phyloP scores from a whole-genome alignment of 495 filamentous ascomycete species.

The Aspergillus bertholletiae region DNA sequence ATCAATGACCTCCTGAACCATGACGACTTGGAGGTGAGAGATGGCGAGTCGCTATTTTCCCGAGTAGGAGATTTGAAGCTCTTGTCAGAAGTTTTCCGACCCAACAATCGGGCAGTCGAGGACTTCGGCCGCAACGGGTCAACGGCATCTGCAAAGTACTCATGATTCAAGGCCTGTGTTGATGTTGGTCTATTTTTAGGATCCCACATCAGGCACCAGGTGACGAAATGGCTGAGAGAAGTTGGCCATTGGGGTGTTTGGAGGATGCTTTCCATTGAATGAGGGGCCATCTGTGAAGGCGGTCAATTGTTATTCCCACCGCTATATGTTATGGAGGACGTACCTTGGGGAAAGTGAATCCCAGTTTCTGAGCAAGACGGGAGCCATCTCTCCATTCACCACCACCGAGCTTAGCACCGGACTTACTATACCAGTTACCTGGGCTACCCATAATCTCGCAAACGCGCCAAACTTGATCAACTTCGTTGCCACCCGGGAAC shows the following conservation, averaged over 20 bases:
- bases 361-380: slow-evolving; percentile 87
- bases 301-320: slow-evolving; percentile 8
- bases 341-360: slow-evolving; percentile 95
- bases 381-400: slow-evolving; percentile 98
- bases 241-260: slow-evolving; percentile 88
- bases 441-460: slow-evolving; percentile 99
- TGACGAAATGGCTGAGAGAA: slow-evolving; percentile 86
- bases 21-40: slow-evolving; percentile 76
- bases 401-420: slow-evolving; percentile 81
- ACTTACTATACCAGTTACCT: slow-evolving; percentile 94
- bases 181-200: slow-evolving; percentile 93
- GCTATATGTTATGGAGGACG: slow-evolving; percentile 1
- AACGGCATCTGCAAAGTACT: slow-evolving; percentile 93
- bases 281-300: slow-evolving; percentile 79
- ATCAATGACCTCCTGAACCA: slow-evolving; percentile 97
- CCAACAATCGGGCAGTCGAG: slow-evolving; percentile 75
- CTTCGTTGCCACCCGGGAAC: slow-evolving; percentile 97
- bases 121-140: slow-evolving; percentile 93
- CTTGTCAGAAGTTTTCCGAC: slow-evolving; percentile 83
- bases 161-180: slow-evolving; percentile 84
- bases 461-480: slow-evolving; percentile 98
- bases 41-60: slow-evolving; percentile 64
- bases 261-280: slow-evolving; percentile 92
- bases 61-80: slow-evolving; percentile 56
- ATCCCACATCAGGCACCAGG: slow-evolving; percentile 99